These are phyloP conservation scores for Solanum aculeatissimum DNA, from an alignment of 305 asterid species.

Conservation along the genomic window DNA sequence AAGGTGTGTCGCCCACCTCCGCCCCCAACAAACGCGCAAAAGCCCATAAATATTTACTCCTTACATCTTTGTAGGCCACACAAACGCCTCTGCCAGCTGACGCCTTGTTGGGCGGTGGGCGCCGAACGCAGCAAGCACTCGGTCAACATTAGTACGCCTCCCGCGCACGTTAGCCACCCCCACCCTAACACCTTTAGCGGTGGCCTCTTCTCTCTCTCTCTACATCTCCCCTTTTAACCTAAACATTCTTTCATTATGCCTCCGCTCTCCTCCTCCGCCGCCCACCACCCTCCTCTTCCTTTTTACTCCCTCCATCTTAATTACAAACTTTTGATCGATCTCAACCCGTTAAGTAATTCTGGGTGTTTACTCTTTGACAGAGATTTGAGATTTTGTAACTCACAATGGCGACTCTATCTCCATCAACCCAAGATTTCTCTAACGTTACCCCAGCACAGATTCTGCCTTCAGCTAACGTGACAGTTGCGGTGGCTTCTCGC, in stretches of 20 bases:
- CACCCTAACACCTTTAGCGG: constrained; percentile 48
- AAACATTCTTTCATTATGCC: constrained; percentile 57
- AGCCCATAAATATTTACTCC: background rate
- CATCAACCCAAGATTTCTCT: constrained; percentile 14
- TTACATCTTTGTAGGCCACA: background rate
- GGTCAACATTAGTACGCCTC: constrained; percentile 3
- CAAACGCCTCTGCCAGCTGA: background rate
- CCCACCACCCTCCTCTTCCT: constrained; percentile 24
- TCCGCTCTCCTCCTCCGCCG: constrained; percentile 15
- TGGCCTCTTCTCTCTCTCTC: constrained; percentile 55
- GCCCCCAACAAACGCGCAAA: background rate
- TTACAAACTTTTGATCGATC: background rate
- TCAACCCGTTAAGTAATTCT: background rate
- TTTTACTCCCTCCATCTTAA: background rate
- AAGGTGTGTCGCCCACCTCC: background rate
- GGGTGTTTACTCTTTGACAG: background rate
- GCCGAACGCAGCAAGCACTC: background rate
- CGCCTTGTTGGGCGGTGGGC: background rate
- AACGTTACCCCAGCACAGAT: constrained; percentile 15
- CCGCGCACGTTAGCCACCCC: constrained; percentile 68
- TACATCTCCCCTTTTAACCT: constrained; percentile 49
- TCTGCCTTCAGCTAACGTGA: constrained; percentile 28
- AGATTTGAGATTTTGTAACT: background rate
- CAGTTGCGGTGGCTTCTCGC: constrained; percentile 46
- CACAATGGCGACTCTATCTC: constrained; percentile 45